Evolutionary conservation across 176 grass and related monocot species (phyloP).

Genomic region (Juncus effusus): DNA sequence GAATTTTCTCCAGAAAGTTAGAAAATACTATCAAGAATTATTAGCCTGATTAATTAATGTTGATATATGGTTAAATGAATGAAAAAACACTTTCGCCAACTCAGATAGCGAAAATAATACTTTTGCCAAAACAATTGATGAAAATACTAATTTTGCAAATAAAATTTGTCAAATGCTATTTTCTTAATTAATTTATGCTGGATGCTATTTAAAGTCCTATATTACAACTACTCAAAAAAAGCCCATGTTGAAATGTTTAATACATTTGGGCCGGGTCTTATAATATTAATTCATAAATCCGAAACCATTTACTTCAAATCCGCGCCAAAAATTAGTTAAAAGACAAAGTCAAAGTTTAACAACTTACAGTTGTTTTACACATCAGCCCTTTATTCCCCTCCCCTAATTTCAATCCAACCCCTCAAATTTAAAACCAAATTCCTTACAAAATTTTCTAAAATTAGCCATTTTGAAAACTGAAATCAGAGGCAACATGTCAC

Average conservation of each 20-base stretch:
- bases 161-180: not conserved
- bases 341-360: not conserved
- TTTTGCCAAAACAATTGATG: no score
- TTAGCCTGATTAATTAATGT: no score
- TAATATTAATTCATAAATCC: not conserved
- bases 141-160: not conserved
- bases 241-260: not conserved
- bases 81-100: no score
- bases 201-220: not conserved
- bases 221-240: not conserved
- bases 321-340: slow-evolving; percentile 18
- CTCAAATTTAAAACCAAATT: slow-evolving; percentile 4
- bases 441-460: not conserved
- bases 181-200: not conserved
- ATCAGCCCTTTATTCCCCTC: not conserved
- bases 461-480: slow-evolving; percentile 2
- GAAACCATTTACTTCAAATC: not conserved
- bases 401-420: slow-evolving; percentile 9
- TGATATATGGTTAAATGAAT: no score
- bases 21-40: no score
- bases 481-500: not conserved
- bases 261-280: not conserved
- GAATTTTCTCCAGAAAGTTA: no score
- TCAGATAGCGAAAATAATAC: no score
- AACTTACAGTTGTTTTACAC: not conserved